Evolutionary conservation across 805 yeast species (phyloP).

Genomic region (Zygosaccharomyces rouxii): DNA sequence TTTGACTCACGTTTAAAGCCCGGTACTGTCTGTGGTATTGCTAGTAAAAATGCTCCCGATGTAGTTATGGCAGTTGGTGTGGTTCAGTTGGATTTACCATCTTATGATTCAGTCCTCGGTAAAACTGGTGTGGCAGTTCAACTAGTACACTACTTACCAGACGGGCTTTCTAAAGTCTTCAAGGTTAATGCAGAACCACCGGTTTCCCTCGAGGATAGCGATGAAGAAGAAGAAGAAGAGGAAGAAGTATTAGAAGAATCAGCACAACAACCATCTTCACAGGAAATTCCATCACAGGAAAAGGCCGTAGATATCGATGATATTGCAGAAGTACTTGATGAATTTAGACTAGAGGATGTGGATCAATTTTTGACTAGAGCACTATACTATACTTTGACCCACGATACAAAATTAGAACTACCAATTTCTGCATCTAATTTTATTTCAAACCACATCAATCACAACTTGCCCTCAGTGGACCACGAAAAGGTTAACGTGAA

Average conservation of each 20-base stretch:
- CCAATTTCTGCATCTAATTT: constrained; percentile 75
- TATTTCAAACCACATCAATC: constrained; percentile 63
- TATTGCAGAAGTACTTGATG: constrained; percentile 37
- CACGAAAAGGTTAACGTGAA: constrained; percentile 54
- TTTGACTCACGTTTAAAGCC: constrained; percentile 46
- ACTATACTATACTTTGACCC: constrained; percentile 61
- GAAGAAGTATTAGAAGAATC: constrained; percentile 8
- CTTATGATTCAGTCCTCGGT: constrained; percentile 48
- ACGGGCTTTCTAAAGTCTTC: constrained; percentile 52
- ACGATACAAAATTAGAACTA: constrained; percentile 44
- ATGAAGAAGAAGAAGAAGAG: constrained; percentile 6
- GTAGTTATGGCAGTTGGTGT: constrained; percentile 70
- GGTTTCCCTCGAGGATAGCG: constrained; percentile 14
- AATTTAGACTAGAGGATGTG: constrained; percentile 55
- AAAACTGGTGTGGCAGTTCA: constrained; percentile 75
- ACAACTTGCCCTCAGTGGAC: constrained; percentile 70
- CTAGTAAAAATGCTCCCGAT: constrained; percentile 52
- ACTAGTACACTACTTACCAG: constrained; percentile 63
- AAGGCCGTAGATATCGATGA: constrained; percentile 18
- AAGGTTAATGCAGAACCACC: constrained; percentile 47
- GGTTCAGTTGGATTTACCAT: constrained; percentile 47
- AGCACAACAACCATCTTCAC: constrained; percentile 10
- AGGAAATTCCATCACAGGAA: constrained; percentile 14
- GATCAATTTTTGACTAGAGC: constrained; percentile 74
- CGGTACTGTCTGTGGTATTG: constrained; percentile 70